Percentiles rank a stretch among this genome's conserved stretches.
These are phyloP conservation scores for Plasmodium gallinaceum DNA, from an alignment of 169 alveolate species.

Conservation along the genomic window DNA sequence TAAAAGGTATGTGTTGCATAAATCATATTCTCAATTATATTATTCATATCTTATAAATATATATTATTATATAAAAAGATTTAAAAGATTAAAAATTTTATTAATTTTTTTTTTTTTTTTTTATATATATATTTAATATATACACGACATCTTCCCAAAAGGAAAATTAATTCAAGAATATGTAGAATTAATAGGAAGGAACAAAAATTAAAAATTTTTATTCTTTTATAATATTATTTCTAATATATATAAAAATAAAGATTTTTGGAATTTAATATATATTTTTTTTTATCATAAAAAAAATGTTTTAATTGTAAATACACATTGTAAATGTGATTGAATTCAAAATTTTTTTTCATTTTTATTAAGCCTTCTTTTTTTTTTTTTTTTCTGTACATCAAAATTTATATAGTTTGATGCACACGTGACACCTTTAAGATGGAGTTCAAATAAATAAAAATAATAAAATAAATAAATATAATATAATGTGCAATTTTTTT, in stretches of 20 bases:
- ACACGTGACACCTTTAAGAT: constrained; percentile 3
- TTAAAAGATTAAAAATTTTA: not conserved
- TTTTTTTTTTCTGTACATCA: constrained; percentile 24
- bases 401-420: not conserved
- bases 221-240: not conserved
- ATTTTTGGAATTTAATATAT: not conserved
- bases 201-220: not conserved
- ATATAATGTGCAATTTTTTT: not conserved
- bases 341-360: not conserved
- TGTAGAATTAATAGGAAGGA: constrained; percentile 22
- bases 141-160: not conserved
- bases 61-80: too few relatives aligned
- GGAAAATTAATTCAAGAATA: not conserved
- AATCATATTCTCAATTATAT: too few relatives aligned
- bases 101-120: not conserved
- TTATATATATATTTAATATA: not conserved
- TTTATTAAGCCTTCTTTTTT: not conserved
- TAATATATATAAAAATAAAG: constrained; percentile 4
- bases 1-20: too few relatives aligned
- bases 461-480: not conserved
- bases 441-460: not conserved
- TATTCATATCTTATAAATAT: too few relatives aligned
- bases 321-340: constrained; percentile 5
- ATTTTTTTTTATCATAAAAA: constrained; percentile 16
- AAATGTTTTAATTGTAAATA: constrained; percentile 23